phyloP scores from a whole-genome alignment of 192 early-diverging fungal genomes.

The Bifiguratus adelaidae region DNA sequence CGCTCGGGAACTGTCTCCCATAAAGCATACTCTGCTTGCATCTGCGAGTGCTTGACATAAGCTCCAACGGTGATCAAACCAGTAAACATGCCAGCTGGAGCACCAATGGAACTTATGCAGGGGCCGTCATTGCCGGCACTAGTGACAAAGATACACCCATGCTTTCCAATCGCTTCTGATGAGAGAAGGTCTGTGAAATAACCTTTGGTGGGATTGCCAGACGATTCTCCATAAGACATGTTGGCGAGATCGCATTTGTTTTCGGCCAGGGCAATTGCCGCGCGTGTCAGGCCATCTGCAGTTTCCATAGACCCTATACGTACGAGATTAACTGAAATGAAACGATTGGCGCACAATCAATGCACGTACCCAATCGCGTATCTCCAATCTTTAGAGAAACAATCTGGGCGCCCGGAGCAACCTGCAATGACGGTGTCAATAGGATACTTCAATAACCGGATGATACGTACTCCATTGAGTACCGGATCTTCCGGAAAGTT shows the following conservation, averaged over 20 bases:
- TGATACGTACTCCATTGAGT: constrained; percentile 63
- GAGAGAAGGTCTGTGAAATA: constrained; percentile 73
- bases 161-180: constrained; percentile 75
- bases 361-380: constrained; percentile 10
- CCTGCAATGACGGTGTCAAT: constrained; percentile 12
- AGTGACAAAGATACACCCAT: constrained; percentile 76
- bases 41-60: constrained; percentile 74
- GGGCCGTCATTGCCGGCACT: constrained; percentile 93
- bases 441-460: not conserved
- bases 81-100: constrained; percentile 69
- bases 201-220: constrained; percentile 56
- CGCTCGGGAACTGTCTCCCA: constrained; percentile 68
- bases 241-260: constrained; percentile 64
- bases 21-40: constrained; percentile 79
- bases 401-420: constrained; percentile 93
- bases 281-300: constrained; percentile 68
- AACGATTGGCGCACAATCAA: not conserved
- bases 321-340: constrained; percentile 4
- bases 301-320: constrained; percentile 76
- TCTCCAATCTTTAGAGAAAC: constrained; percentile 93
- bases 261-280: constrained; percentile 61
- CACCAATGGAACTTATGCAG: constrained; percentile 69
- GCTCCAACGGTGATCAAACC: constrained; percentile 90
- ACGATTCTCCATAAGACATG: constrained; percentile 86
- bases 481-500: constrained; percentile 76